Evolutionary conservation across 1,139 yeast genomes (phyloP), one percentile per base, ranked within the genome.

Genomic region (Suhomyces taliae): DNA sequence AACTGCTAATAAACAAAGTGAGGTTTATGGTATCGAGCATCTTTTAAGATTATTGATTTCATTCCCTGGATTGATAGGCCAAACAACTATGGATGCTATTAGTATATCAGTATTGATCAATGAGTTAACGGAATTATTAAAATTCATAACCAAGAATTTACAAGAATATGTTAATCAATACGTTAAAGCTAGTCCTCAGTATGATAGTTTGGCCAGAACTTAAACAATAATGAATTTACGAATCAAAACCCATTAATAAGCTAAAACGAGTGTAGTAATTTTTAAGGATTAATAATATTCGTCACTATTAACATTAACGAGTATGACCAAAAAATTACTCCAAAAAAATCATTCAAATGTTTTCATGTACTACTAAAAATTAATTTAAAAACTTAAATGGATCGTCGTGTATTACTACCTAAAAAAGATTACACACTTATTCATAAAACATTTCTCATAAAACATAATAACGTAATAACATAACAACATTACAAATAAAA

Each of bases 81-180:
- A 85, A 53, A 83, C 96, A 0, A 72, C 84, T 10, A 89, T 91
- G 93, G 97, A 91, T 59, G 75, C 81, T 19, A 85, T 83, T 49
- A 83, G 93, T 46, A 72, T 87, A n/a, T 73, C 72, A 6, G 79
- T 79, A 11, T 64, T 75, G 46, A 54, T 72, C 41, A 59, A 57
- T 31, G 74, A 73, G 47, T 55, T 85, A 47, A 76, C 77, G 45
- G 75, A 67, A 5, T 78, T 86, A 44, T 58, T 87, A 48, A 83
- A 80, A 41, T 79, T 67, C 49, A 65, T 88, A 26, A 67, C 79
- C 43, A 66, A 64, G 45, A 83, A 76, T 60, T 53, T 86, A 54
- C 71, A 72, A 38, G 64, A 63, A 7, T 72, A 82, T 56, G 68
- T 71, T 43, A 73, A 76, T 39, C 70, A 74, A 19, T 74, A 81